Base-by-base conservation (phyloP, 352 stramenopile genomes). In the Phytophthora kernoviae region DNA sequence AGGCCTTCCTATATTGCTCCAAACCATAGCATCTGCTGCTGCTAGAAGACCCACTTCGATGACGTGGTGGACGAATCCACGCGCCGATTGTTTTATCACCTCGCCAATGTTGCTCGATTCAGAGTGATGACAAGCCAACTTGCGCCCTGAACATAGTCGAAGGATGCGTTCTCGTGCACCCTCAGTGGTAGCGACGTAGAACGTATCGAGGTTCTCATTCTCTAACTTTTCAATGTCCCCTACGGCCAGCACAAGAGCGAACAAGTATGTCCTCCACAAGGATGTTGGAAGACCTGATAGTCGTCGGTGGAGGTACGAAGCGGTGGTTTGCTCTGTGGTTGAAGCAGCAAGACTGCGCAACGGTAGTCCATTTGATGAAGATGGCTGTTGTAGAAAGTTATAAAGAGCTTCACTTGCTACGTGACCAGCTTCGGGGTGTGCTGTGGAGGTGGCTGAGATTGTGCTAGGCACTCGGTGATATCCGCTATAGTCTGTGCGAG, bases 241-340 rank as follows among this genome's bases (percentile, higher is more conserved):
- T 0, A 73, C 55, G 0, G 37, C 33, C 14, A 73, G 17, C 10
- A 50, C 59, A 12, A 73, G 41, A n/a, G 53, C 40, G 10, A 82
- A 40, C 40, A 77, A 11, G 42, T 77, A 79, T 5, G 48, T 56
- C 55, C 46, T 42, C 26, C 75, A 63, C 11, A 77, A 30, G 0
- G 60, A 52, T 12, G 55, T 58, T n/a, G 70, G 70, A 3, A 82
- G 45, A 2, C 58, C 62, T 41, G 33, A 57, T 1, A 82, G 66
- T 9, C 73, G 55, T 30, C 68, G 58, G 9, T 47, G 45, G 5
- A 77, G 37, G 18, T 65, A 82, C 14, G 20, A 50, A 6, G 40
- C 10, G 0, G 64, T 68, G 15, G 52, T 65, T 15, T 50, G 42
- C 21, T 24, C 52, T 17, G 39, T 64, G 20, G 20, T 14, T 27